These are phyloP conservation scores for Planoprotostelium fungivorum DNA, from an alignment of 78 protist genomes.

Conservation along the genomic window DNA sequence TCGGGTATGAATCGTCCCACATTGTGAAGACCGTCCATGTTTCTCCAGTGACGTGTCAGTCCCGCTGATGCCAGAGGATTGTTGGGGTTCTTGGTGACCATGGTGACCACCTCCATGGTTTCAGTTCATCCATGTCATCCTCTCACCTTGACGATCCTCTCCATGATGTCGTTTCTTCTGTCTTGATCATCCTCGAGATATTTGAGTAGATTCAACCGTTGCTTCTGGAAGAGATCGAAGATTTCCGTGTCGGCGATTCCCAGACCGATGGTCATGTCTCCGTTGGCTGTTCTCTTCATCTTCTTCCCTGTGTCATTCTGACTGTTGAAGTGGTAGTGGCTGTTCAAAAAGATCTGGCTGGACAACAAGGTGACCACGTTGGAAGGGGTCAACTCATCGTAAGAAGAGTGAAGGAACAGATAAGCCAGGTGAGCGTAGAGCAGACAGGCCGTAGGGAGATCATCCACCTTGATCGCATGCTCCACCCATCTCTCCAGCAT, in stretches of 20 bases:
- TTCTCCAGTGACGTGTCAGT: background rate
- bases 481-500: slow-evolving; percentile 7
- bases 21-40: background rate
- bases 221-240: slow-evolving; percentile 15
- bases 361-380: background rate
- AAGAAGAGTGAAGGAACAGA: background rate
- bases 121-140: too few species aligned
- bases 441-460: slow-evolving; percentile 6
- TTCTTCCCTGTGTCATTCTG: background rate
- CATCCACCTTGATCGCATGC: background rate
- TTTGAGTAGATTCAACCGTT: background rate
- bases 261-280: slow-evolving; percentile 8
- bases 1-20: background rate
- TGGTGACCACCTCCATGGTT: slow-evolving; percentile 1
- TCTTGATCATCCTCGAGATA: background rate
- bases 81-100: background rate
- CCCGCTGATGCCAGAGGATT: background rate
- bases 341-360: slow-evolving; percentile 2
- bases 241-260: slow-evolving; percentile 18
- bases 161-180: slow-evolving; percentile 10
- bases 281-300: background rate
- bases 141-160: slow-evolving; percentile 2
- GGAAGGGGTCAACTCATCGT: background rate
- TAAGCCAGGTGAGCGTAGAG: slow-evolving; percentile 5
- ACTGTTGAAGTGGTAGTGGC: background rate